Percentiles rank a stretch among this genome's conserved stretches.
These are phyloP conservation scores for Alternaria triticina DNA, from an alignment of 2,329 filamentous ascomycete genomes.

Conservation along the genomic window DNA sequence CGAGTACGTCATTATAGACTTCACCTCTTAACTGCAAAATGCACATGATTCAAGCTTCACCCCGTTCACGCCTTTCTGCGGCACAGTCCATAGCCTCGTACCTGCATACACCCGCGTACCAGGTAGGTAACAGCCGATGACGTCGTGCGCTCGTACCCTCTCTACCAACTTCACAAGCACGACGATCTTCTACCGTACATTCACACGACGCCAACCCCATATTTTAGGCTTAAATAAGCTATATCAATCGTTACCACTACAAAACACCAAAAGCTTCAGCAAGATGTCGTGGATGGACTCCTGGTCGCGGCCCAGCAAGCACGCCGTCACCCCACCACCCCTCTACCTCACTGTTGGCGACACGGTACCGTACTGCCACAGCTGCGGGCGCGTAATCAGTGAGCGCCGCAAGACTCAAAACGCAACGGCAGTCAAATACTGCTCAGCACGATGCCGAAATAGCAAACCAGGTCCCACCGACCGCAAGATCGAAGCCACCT, in stretches of 20 bases:
- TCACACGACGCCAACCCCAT: neutral
- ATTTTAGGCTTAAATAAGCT: neutral
- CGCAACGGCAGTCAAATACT: constrained; percentile 59
- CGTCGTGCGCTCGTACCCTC: constrained; percentile 29
- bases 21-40: neutral
- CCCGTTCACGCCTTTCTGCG: neutral
- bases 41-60: neutral
- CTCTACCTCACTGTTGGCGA: constrained; percentile 60
- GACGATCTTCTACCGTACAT: neutral
- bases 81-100: neutral
- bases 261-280: constrained; percentile 3
- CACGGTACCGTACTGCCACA: constrained; percentile 61
- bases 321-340: constrained; percentile 56
- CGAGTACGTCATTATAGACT: constrained; percentile 5
- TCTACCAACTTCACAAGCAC: constrained; percentile 4
- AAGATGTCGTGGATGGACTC: constrained; percentile 59
- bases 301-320: constrained; percentile 54
- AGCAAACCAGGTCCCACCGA: constrained; percentile 60
- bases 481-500: constrained; percentile 59
- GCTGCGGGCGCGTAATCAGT: constrained; percentile 64
- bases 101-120: constrained; percentile 4
- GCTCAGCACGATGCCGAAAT: constrained; percentile 61
- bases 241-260: neutral
- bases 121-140: constrained; percentile 23
- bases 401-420: constrained; percentile 42